Percentiles rank a stretch among this genome's conserved stretches.
Conservation (phyloP, 192 early-diverging fungal species). For the Podila minutissima region DNA sequence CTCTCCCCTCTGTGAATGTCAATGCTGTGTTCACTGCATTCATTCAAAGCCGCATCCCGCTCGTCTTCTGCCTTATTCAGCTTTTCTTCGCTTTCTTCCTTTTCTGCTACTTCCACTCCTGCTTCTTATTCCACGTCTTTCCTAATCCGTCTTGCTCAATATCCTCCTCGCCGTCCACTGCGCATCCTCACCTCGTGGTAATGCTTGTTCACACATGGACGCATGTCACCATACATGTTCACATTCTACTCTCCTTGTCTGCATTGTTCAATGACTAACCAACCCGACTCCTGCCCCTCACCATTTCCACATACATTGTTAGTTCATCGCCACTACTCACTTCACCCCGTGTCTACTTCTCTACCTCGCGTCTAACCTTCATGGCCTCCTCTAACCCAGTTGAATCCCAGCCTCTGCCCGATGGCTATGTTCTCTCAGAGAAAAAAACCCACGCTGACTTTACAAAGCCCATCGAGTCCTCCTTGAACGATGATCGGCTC, state of each 20-base stretch:
- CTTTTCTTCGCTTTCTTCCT: background rate
- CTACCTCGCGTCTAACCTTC: background rate
- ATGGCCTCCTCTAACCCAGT: constrained; percentile 3
- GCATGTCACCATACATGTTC: too few species aligned
- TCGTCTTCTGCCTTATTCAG: background rate
- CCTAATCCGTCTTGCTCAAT: background rate
- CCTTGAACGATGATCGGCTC: constrained; percentile 69
- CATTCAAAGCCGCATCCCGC: constrained; percentile 1
- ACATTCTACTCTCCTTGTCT: background rate
- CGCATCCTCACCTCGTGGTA: too few species aligned
- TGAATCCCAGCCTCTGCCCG: constrained; percentile 11
- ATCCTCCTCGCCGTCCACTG: background rate
- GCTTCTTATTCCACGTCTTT: background rate
- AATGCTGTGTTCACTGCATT: background rate
- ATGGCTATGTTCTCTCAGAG: constrained; percentile 30
- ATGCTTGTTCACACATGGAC: too few species aligned
- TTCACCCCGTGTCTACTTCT: background rate
- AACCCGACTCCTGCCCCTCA: too few species aligned
- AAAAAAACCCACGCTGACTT: constrained; percentile 49
- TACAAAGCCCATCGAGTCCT: constrained; percentile 57
- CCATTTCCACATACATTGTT: background rate
- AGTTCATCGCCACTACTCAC: too few species aligned
- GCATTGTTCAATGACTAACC: background rate
- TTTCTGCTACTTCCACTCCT: constrained; percentile 1
- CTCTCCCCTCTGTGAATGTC: constrained; percentile 2